Percentiles rank a stretch among this genome's conserved stretches.
Conservation (phyloP, 1,284 basidiomycete species). For the Cutaneotrichosporon sp. region DNA sequence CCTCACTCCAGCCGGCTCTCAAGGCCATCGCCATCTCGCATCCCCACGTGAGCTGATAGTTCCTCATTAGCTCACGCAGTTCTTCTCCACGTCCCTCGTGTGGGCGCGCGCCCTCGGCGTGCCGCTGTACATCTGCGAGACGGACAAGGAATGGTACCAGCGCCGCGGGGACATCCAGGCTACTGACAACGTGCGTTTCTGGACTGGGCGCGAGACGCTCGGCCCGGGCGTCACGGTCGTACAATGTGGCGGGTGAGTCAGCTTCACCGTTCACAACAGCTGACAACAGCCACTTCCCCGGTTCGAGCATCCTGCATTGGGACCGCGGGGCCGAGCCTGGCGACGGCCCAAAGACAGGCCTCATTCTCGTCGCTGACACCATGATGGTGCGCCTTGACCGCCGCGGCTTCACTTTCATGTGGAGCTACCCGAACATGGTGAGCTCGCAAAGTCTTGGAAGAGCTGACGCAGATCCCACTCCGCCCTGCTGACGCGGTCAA, state of each 20-base stretch:
- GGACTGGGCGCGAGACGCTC: slow-evolving; percentile 31
- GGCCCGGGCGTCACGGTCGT: slow-evolving; percentile 38
- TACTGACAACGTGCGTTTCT: slow-evolving; percentile 38
- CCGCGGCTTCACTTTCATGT: slow-evolving; percentile 48
- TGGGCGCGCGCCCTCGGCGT: slow-evolving; percentile 48
- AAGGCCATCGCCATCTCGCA: slow-evolving; percentile 51
- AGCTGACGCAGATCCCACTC: slow-evolving; percentile 42
- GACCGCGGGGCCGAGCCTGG: slow-evolving; percentile 44
- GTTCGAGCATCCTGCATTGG: slow-evolving; percentile 50
- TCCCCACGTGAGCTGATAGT: slow-evolving; percentile 40
- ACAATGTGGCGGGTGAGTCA: slow-evolving; percentile 51
- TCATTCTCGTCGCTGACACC: slow-evolving; percentile 49
- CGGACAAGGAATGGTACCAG: slow-evolving; percentile 47
- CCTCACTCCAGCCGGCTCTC: slow-evolving; percentile 33
- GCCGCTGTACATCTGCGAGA: slow-evolving; percentile 43
- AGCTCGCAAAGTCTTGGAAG: slow-evolving; percentile 12
- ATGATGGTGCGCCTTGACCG: slow-evolving; percentile 49
- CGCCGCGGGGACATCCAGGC: slow-evolving; percentile 33
- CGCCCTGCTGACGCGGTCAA: slow-evolving; percentile 36
- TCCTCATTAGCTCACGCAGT: slow-evolving; percentile 31
- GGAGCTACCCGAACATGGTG: slow-evolving; percentile 52
- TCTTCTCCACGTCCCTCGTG: slow-evolving; percentile 49
- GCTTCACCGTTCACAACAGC: not conserved
- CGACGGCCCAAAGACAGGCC: slow-evolving; percentile 34
- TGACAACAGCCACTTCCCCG: slow-evolving; percentile 46